Evolutionary conservation across 768 basidiomycete genomes (phyloP), one percentile per base, ranked within the genome.

Genomic region (Hemileccinum rubropunctum): DNA sequence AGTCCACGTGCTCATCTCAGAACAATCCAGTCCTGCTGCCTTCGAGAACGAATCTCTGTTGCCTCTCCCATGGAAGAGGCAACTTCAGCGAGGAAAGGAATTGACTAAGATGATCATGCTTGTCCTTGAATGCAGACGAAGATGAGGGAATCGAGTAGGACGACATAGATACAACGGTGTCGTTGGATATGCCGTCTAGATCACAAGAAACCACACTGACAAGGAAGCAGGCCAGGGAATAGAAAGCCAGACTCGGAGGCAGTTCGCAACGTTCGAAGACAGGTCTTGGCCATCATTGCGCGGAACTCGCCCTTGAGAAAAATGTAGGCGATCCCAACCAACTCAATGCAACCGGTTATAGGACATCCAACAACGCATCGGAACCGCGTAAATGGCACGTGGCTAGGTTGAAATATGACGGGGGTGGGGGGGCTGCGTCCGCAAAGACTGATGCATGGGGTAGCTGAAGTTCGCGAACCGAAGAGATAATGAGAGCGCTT

Each of bases 1-100:
- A 3, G 13, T 28, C 60, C 46, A 17, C 51, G 47, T 59, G 30
- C 23, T 33, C 47, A 39, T 56, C 56, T 51, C 53, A 28, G 57
- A 67, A 58, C 54, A 64, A 65, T 50, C 62, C 58, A 51, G 57
- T 56, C 51, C 51, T 52, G 49, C 62, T 66, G 71, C 63, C 66
- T 70, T 73, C 74, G 79, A 81, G 80, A 77, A 73, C 77, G 64
- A 79, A 75, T 77, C 79, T 79, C 78, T 81, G 61, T 76, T 77
- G 67, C 58, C 67, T 63, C 59, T 71, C 76, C 76, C 75, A 59
- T 34, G 59, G 73, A 66, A 73, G 58, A 57, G 62, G 52, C 69
- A 77, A 77, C 65, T 73, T 69, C 71, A 69, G 58, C 56, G 30
- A 55, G 53, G 47, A 53, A 52, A 44, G 45, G 56, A 45, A 56